Base-by-base conservation (phyloP, 2,329 filamentous ascomycete species). In the Myriosclerotinia curreyana region DNA sequence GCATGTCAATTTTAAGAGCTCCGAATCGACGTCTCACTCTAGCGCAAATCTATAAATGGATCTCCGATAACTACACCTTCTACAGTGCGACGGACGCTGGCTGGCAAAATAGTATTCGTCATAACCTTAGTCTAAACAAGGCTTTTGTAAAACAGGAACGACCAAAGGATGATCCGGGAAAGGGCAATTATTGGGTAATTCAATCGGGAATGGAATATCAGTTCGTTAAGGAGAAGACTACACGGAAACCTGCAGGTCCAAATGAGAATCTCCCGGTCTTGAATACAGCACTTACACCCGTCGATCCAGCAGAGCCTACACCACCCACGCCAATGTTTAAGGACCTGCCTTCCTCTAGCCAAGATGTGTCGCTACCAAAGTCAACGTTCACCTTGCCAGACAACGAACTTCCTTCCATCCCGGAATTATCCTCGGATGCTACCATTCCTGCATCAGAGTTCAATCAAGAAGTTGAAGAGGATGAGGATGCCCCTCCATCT, bases 31-130 rank as follows among this genome's bases (percentile, higher is more conserved):
- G 91, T 60, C 82, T 98, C 67, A 98, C 95, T 0, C 83, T 99
- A 22, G 87, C 92, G 34, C 92, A 97, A 76, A 99, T 99, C 71
- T 99, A 98, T 83, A 96, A 96, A 75, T 99, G 95, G 94, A 98
- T 99, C 72, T 96, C 92, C n/a, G 91, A 96, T 75, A 93, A 89
- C 22, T 98, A 90, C 75, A 87, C 85, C 6, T 97, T 94, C 77
- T 99, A 98, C 79, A 88, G 85, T 70, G 84, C 86, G 51, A 85
- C 88, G 64, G 92, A 97, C 72, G 87, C 90, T 14, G 94, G 95
- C 68, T 99, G 95, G 95, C 94, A 98, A 77, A 99, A 99, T 77
- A 98, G 95, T 79, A 99, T 99, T 75, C 90, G 95, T 42, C 95
- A 99, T 77, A 99, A 99, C 71, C 86, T 99, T 42, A 97, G 93